Conservation (phyloP, 768 basidiomycete genomes). For the Imleria badia region DNA sequence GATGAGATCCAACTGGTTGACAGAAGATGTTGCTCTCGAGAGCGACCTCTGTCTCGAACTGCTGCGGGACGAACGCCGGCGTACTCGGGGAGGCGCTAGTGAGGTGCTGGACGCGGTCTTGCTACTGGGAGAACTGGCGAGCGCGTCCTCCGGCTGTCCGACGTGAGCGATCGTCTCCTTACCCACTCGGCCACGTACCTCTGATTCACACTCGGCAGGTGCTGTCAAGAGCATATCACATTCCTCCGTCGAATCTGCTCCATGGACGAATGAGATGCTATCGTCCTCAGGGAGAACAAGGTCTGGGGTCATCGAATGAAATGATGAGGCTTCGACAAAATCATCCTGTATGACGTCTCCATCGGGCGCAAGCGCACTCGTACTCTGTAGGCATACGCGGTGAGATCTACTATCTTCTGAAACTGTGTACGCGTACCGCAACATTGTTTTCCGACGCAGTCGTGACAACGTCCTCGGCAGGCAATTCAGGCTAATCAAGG, state of each 20-base stretch:
- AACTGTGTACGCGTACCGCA: not conserved
- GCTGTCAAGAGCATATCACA: slow-evolving; percentile 12
- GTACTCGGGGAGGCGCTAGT: not conserved
- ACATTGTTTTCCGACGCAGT: not conserved
- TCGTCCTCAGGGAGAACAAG: slow-evolving; percentile 19
- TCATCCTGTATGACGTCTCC: not conserved
- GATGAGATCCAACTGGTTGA: not conserved
- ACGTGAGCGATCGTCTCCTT: slow-evolving; percentile 1
- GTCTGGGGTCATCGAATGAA: slow-evolving; percentile 2
- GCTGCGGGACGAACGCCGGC: not conserved
- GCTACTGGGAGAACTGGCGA: slow-evolving; percentile 5
- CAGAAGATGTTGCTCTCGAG: not conserved
- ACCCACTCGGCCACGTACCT: slow-evolving; percentile 1
- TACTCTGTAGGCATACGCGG: not conserved
- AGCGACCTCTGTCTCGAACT: not conserved
- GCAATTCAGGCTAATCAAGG: not conserved
- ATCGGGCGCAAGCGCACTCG: not conserved
- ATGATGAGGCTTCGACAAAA: not conserved
- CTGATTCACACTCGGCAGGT: not conserved
- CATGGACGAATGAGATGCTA: not conserved
- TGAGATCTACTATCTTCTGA: not conserved
- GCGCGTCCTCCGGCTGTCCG: not conserved
- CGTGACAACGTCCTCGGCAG: too few species aligned
- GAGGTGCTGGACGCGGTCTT: slow-evolving; percentile 19
- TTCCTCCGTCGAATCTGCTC: slow-evolving; percentile 16